Base-by-base conservation (phyloP, 768 basidiomycete species). In the Gloeopeniophorella convolvens region DNA sequence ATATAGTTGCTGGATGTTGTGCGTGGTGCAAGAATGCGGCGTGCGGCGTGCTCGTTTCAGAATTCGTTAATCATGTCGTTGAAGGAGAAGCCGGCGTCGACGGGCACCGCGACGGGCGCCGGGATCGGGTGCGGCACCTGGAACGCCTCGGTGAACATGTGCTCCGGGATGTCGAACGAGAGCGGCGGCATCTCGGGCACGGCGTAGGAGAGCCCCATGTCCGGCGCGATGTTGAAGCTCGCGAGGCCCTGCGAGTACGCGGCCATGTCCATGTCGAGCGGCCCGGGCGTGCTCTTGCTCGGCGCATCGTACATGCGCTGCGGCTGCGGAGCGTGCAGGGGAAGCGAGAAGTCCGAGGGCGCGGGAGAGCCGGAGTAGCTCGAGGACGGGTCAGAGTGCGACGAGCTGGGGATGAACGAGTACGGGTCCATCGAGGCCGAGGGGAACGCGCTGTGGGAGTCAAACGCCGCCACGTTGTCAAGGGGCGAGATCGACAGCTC, bases 51-150 rank as follows among this genome's bases (percentile, higher is more conserved):
- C 20, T 54, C 49, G 24, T 26, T 55, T 55, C 39, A 55, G 36
- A 51, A 46, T 35, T 57, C 57, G 42, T 58, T 50, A 48, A 51
- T 48, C 42, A 51, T 46, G 30, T 58, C 54, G 48, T 58, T 56
- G 54, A 58, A 56, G 41, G 45, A 21, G 42, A 55, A 55, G 20
- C 45, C n/a, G 21, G 47, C 0, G 10, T 50, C 48, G 30, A 51
- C 39, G 6, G 42, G 45, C n/a, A 44, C 35, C 18, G 51, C 45
- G 16, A 52, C 28, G 24, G 52, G 52, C 7, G 51, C 46, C 10
- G 33, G 40, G 24, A 53, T 39, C 16, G 46, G 13, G 21, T 43
- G 46, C 13, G 31, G 53, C 28, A 42, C 35, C 11, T 54, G 45
- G 12, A 45, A n/a, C 16, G 42, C 47, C n/a, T 49, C 46, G 18